Evolutionary conservation across 306 rosid species (phyloP), one percentile per base, ranked within the genome.

Genomic region (Clitoria ternatea): DNA sequence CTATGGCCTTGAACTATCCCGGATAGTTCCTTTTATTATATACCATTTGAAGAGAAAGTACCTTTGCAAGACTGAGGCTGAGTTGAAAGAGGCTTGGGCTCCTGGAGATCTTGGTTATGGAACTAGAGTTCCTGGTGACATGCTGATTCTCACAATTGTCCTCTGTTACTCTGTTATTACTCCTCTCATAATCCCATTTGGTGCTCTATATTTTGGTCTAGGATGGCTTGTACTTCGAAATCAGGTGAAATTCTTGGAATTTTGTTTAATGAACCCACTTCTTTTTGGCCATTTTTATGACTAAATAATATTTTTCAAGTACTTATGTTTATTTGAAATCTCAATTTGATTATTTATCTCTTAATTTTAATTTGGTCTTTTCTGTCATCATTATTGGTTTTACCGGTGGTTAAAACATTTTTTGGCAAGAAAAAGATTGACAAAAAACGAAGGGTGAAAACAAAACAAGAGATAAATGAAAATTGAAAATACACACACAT

Each of bases 171-270:
- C 97, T 61, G 80, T 86, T 20, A 91, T 95, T 75, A 92, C 99
- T 32, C 97, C 99, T 30, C 48, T 91, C 13, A 86, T 90, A 36
- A 48, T 95, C 79, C 96, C 91, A 5, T 95, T 95, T 67, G 97
- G 99, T 13, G 96, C 80, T 37, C 43, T 85, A 11, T 91, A 89
- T 79, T 91, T 95, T 30, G 96, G 89, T 59, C 72, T 89, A 1
- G 99, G 96, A 79, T 95, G 99, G 99, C 96, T 95, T 44, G 15
- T 95, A 68, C 91, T 95, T 74, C 85, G 96, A 22, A 95, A 95
- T 79, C 99, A 95, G 96, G 99, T 95, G 60, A 77, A 30, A 24
- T 54, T 62, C 35, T 53, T 50, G 29, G 5, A 70, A 42, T 39
- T 32, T 55, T 79, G 54, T 48, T 26, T 5, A 9, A 10, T 14